Percentiles rank a stretch among this genome's conserved stretches.
Evolutionary conservation across 129 eudicot genomes (phyloP).

Genomic region (Escallonia rubra): DNA sequence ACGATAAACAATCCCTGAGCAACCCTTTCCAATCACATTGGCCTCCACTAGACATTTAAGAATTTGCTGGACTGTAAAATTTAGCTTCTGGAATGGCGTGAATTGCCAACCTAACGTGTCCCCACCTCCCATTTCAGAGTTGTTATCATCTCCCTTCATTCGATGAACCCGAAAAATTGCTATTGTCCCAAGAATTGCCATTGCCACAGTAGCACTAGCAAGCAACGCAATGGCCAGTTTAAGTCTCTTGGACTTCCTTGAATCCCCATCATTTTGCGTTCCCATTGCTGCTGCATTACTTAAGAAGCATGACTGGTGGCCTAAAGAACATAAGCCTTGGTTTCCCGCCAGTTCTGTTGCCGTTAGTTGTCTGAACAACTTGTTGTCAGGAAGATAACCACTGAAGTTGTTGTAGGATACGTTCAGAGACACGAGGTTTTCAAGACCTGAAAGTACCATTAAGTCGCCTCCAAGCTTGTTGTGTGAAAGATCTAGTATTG

Average conservation of each 20-base stretch:
- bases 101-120: conserved; percentile 63
- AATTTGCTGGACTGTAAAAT: conserved; percentile 72
- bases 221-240: conserved; percentile 62
- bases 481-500: conserved; percentile 77
- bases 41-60: conserved; percentile 61
- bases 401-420: conserved; percentile 86
- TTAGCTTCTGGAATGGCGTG: conserved; percentile 89
- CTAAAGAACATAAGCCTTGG: conserved; percentile 53
- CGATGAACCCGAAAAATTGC: conserved; percentile 55
- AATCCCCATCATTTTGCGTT: conserved; percentile 10
- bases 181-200: conserved; percentile 58
- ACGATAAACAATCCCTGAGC: conserved; percentile 92
- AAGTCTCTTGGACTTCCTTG: conserved; percentile 44
- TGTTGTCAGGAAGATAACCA: conserved; percentile 79
- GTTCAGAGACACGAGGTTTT: conserved; percentile 77
- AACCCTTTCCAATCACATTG: conserved; percentile 92
- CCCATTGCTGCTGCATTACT: conserved; percentile 31
- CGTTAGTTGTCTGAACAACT: conserved; percentile 71
- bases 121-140: conserved; percentile 64
- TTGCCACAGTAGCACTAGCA: conserved; percentile 30
- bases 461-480: conserved; percentile 66
- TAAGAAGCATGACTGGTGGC: conserved; percentile 66
- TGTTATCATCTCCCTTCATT: conserved; percentile 35
- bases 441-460: conserved; percentile 56
- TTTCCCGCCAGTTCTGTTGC: conserved; percentile 65